Percentiles rank a stretch among this genome's conserved stretches.
phyloP scores from a whole-genome alignment of 75 land plant species.

The Selaginella tamariscina region DNA sequence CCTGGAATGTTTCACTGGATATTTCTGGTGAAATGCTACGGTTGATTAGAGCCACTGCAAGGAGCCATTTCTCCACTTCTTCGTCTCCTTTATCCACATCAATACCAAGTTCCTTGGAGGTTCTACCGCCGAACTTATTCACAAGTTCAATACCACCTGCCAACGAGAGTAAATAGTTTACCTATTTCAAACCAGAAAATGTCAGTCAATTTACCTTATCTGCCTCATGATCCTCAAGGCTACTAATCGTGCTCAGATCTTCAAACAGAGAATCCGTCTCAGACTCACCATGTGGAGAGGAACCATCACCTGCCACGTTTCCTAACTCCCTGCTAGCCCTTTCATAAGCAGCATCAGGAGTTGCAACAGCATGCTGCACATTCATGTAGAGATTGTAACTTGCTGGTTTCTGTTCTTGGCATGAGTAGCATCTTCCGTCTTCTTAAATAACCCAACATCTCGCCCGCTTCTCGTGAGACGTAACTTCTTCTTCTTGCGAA shows the following conservation, averaged over 20 bases:
- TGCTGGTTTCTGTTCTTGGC: background rate
- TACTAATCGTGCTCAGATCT: too few relatives aligned
- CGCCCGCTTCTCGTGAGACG: background rate
- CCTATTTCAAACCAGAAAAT: background rate
- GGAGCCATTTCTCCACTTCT: conserved; percentile 31
- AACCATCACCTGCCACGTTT: background rate
- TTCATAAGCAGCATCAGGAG: conserved; percentile 4
- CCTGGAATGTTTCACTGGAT: conserved; percentile 21
- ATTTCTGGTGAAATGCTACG: conserved; percentile 15
- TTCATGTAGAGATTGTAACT: background rate
- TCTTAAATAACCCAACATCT: background rate
- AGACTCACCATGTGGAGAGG: background rate
- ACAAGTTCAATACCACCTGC: conserved; percentile 21
- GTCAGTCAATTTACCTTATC: background rate
- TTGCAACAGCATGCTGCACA: conserved; percentile 7
- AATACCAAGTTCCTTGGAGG: conserved; percentile 24
- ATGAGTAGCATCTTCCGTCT: background rate
- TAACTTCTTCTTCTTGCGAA: conserved; percentile 5
- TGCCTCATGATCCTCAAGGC: background rate
- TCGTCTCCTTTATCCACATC: conserved; percentile 21
- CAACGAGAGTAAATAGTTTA: background rate
- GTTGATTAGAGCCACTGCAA: conserved; percentile 22
- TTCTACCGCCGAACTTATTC: conserved; percentile 24
- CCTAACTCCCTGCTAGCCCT: background rate
- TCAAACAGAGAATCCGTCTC: background rate